These are phyloP conservation scores for Salvia splendens DNA, from an alignment of 257 asterid species.

Conservation along the genomic window DNA sequence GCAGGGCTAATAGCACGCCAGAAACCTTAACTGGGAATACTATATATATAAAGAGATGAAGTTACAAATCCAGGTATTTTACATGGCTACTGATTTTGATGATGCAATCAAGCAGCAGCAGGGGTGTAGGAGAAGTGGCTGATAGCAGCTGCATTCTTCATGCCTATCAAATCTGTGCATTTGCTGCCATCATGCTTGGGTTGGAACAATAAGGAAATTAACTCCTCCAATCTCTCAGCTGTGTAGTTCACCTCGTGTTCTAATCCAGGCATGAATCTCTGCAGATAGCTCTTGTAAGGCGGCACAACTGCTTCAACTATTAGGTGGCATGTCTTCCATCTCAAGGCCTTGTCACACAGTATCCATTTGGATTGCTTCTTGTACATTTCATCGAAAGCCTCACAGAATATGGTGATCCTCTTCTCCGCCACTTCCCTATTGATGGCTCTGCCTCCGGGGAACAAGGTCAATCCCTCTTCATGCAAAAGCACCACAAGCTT, in stretches of 20 bases:
- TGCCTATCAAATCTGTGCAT: slow-evolving; percentile 51
- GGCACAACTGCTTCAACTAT: slow-evolving; percentile 58
- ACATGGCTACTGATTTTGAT: slow-evolving; percentile 20
- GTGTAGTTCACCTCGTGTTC: slow-evolving; percentile 51
- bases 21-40: not conserved
- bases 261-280: slow-evolving; percentile 44
- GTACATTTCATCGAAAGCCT: slow-evolving; percentile 61
- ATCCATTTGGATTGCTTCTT: slow-evolving; percentile 61
- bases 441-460: slow-evolving; percentile 79
- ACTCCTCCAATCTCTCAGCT: slow-evolving; percentile 46
- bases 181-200: slow-evolving; percentile 45
- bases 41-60: not conserved
- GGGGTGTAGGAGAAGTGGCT: slow-evolving; percentile 53
- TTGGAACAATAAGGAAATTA: slow-evolving; percentile 58
- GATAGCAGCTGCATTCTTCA: slow-evolving; percentile 38
- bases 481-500: slow-evolving; percentile 51
- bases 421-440: slow-evolving; percentile 56
- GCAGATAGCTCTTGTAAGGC: slow-evolving; percentile 52
- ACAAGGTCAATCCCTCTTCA: slow-evolving; percentile 63
- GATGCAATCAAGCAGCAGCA: slow-evolving; percentile 58
- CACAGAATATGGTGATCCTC: slow-evolving; percentile 53
- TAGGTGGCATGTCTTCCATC: slow-evolving; percentile 47
- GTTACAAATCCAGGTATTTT: not conserved
- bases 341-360: slow-evolving; percentile 56
- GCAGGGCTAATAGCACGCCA: not conserved